Base-by-base conservation (phyloP, 169 alveolate genomes). In the Plasmodium relictum region DNA sequence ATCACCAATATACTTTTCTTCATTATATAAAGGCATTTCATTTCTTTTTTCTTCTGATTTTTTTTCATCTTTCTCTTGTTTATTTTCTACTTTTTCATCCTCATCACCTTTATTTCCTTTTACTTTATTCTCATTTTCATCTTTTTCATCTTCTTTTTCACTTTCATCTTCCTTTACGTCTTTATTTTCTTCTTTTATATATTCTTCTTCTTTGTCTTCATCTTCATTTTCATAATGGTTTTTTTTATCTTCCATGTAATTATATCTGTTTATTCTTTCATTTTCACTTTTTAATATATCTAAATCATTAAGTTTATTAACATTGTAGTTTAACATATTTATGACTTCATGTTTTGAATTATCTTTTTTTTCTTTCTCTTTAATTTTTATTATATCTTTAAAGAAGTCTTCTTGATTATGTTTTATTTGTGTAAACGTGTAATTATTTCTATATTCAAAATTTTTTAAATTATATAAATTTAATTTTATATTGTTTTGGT, bases 1-100 rank as follows among this genome's bases (percentile, higher is more conserved):
- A 14, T 72, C 48, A 10, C 52, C 52, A 5, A 59, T 59, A 59
- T 59, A 59, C 39, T 59, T 59, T 18, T 59, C 18, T 59, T 59
- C 69, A 26, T 59, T 22, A 1, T 59, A 26, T 31, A 26, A 20
- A 59, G n/a, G n/a, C 37, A 37, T 58, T 44, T 16, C 22, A 4
- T 54, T 22, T 1, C 54, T 26, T n/a, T 70, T 20, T 0, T 70
- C 65, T 6, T 18, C 22, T 6, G 31, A 16, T 3, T 66, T 31
- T n/a, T 71, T 66, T 7, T 18, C 20, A 24, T 9, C 7, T 39
- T 10, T 8, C 2, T 45, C 1, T 18, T 26, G 1, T 42, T 42
- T 18, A 41, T 10, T 16, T 22, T 18, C 69, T 22, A 24, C 6
- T 6, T 54, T 9, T 0, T 50, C 31, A 0, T 70, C 37, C 0